Evolutionary conservation across 2,329 filamentous ascomycete species (phyloP), one percentile per base, ranked within the genome.

Genomic region (Endoconidiophora laricicola): DNA sequence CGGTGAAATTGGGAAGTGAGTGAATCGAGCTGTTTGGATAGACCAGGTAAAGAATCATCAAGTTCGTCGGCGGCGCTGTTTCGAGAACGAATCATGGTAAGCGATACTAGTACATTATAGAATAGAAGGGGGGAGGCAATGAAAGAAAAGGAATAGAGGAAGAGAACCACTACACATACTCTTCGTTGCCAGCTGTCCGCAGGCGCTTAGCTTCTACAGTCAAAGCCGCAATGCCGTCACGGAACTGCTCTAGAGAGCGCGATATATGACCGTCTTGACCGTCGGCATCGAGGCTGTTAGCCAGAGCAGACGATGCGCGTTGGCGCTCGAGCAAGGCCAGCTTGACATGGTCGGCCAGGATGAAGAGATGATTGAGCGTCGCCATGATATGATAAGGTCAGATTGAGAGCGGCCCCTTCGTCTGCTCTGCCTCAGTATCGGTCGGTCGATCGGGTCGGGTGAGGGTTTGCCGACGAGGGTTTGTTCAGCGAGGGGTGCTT

Each of bases 311-410:
- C 6, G 50, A 48, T 45, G 88, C 86, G 52, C 90, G 81, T 67
- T 94, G 82, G 52, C 90, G 80, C 69, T 96, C 91, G 23, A 96
- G 79, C 14, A 98, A 74, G 12, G 88, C 94, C 54, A 96, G 78
- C 67, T 96, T 95, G 72, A 96, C 85, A 66, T 96, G 90, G 68
- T 98, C 91, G 60, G 88, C 86, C 52, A 96, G 78, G 49, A 96
- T 81, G 63, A 88, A 86, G 57, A 96, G 81, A 65, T 95, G 88
- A 60, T 78, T 79, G 38, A 74, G 66, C 57, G 73, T 79, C 55
- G 72, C 67, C 73, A 76, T 76, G 9, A n/a, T n/a, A n/a, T n/a
- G n/a, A n/a, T n/a, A n/a, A n/a, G n/a, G n/a, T n/a, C n/a, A n/a
- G n/a, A n/a, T n/a, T n/a, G n/a, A n/a, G n/a, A n/a, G n/a, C n/a